Conservation (phyloP, 495 filamentous ascomycete species). For the Mytilinidion resinicola region DNA sequence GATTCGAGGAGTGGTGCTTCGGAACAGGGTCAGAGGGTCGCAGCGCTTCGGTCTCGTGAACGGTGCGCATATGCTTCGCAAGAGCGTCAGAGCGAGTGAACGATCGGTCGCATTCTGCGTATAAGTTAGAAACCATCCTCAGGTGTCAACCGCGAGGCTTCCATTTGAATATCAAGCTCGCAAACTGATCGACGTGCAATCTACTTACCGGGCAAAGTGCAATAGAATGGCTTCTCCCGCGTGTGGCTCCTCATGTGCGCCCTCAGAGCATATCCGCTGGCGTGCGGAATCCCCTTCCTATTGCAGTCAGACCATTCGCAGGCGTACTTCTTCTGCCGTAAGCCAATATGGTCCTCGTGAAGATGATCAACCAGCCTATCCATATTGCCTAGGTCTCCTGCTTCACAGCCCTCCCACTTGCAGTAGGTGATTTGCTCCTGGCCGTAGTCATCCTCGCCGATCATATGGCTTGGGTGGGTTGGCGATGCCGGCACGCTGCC, state of each 20-base stretch:
- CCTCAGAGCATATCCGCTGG: conserved; percentile 88
- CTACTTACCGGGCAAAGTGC: conserved; percentile 74
- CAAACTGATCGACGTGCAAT: background rate
- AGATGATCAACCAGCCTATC: conserved; percentile 89
- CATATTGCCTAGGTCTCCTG: conserved; percentile 83
- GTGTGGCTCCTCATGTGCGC: conserved; percentile 98
- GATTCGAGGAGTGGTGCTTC: conserved; percentile 59
- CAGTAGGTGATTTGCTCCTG: conserved; percentile 84
- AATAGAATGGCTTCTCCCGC: conserved; percentile 97
- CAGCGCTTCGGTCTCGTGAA: conserved; percentile 92
- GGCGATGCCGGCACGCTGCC: conserved; percentile 74
- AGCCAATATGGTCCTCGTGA: conserved; percentile 86
- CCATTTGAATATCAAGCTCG: background rate
- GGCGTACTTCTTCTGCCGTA: conserved; percentile 74
- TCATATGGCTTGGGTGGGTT: conserved; percentile 54
- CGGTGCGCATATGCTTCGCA: conserved; percentile 97
- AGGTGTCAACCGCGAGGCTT: background rate
- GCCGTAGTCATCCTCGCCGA: conserved; percentile 59
- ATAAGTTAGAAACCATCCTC: no score
- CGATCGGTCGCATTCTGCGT: conserved; percentile 86
- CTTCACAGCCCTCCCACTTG: conserved; percentile 79
- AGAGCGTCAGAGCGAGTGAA: conserved; percentile 96
- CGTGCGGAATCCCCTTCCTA: conserved; percentile 82
- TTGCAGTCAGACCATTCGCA: conserved; percentile 92
- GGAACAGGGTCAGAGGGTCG: conserved; percentile 82